Conservation (phyloP, 1,139 yeast genomes). For the Suhomyces atakaporum region DNA sequence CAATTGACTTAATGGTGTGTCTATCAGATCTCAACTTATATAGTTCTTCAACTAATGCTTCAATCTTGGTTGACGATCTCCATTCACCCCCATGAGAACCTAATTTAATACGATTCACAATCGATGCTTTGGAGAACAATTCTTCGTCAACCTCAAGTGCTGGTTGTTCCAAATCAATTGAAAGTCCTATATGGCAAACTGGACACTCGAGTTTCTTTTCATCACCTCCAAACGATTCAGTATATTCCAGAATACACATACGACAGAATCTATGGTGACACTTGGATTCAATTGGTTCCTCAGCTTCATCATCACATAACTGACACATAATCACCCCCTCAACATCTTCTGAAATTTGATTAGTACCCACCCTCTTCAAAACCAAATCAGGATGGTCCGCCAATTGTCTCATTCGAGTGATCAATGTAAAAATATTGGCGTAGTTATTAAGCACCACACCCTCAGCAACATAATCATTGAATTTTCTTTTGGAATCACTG, state of each 20-base stretch:
- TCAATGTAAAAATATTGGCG: conserved; percentile 93
- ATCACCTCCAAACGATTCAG: conserved; percentile 75
- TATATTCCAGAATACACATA: conserved; percentile 85
- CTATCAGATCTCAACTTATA: conserved; percentile 83
- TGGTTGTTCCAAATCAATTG: conserved; percentile 88
- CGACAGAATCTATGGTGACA: conserved; percentile 95
- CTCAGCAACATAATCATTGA: conserved; percentile 85
- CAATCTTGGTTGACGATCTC: conserved; percentile 94
- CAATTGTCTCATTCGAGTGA: conserved; percentile 94
- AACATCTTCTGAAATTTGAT: conserved; percentile 34
- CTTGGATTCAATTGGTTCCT: conserved; percentile 91
- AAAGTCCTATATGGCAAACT: conserved; percentile 89
- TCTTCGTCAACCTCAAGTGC: conserved; percentile 74
- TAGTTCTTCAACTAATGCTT: conserved; percentile 90
- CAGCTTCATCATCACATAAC: conserved; percentile 96
- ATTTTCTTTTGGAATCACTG: conserved; percentile 81
- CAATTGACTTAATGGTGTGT: conserved; percentile 91
- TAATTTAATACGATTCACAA: conserved; percentile 85
- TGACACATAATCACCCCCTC: conserved; percentile 81
- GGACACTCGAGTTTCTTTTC: conserved; percentile 75
- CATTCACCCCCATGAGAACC: conserved; percentile 70
- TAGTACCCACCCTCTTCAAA: conserved; percentile 61
- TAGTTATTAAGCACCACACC: conserved; percentile 95
- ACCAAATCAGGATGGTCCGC: conserved; percentile 98
- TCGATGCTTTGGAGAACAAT: conserved; percentile 72